Conservation (phyloP, 2,329 filamentous ascomycete species). For the Xylariales sp. region DNA sequence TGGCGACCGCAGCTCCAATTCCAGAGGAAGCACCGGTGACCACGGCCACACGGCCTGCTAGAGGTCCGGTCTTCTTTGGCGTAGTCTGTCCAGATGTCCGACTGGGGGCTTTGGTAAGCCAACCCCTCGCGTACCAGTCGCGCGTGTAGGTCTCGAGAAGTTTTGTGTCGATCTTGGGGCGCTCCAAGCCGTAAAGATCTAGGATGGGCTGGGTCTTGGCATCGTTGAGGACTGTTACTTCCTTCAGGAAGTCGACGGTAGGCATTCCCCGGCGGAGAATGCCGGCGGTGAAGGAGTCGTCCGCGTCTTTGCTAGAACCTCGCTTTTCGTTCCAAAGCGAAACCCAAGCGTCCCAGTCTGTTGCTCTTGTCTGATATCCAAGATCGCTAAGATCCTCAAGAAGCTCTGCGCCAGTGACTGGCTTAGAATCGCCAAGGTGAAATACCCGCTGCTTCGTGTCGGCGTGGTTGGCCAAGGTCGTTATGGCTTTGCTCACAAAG, state of each 20-base stretch:
- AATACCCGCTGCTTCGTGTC: conserved; percentile 62
- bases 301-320: conserved; percentile 58
- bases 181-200: conserved; percentile 45
- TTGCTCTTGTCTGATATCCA: conserved; percentile 64
- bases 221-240: conserved; percentile 71
- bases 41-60: conserved; percentile 67
- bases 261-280: conserved; percentile 81
- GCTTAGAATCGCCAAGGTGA: conserved; percentile 70
- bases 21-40: conserved; percentile 78
- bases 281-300: conserved; percentile 72
- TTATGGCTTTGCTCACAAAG: conserved; percentile 71
- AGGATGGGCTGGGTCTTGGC: conserved; percentile 60
- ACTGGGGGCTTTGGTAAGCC: conserved; percentile 60
- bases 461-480: conserved; percentile 62
- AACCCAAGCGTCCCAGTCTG: conserved; percentile 72
- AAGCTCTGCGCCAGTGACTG: conserved; percentile 60
- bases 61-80: conserved; percentile 46
- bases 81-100: conserved; percentile 4
- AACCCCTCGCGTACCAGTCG: conserved; percentile 76
- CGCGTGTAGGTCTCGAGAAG: conserved; percentile 76
- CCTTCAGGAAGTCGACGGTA: conserved; percentile 63
- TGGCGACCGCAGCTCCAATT: conserved; percentile 71
- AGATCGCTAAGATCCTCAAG: conserved; percentile 62
- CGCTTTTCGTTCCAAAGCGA: conserved; percentile 68
- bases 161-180: conserved; percentile 64